Percentiles rank a stretch among this genome's conserved stretches.
These are phyloP conservation scores for Malus hybrid DNA, from an alignment of 331 rosid species.

Conservation along the genomic window DNA sequence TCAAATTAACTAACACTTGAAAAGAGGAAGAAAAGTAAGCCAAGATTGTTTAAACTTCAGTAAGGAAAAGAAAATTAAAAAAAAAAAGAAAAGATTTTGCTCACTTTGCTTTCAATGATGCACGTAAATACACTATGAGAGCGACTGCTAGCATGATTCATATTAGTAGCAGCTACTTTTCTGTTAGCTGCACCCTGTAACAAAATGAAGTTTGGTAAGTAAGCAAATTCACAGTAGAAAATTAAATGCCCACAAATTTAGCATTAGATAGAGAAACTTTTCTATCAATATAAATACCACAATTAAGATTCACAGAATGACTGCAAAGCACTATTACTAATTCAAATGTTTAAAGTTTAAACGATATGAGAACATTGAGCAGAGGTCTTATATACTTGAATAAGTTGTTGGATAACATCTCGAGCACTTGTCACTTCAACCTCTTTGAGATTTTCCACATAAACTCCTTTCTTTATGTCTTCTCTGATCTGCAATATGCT, in stretches of 20 bases:
- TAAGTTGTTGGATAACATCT: slow-evolving; percentile 86
- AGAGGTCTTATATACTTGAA: slow-evolving; percentile 49
- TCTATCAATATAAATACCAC: neutral
- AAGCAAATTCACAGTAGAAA: neutral
- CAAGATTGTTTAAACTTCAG: neutral
- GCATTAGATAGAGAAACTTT: neutral
- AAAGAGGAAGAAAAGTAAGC: neutral
- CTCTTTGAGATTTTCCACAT: slow-evolving; percentile 91
- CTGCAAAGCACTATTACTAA: neutral
- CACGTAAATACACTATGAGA: slow-evolving; percentile 99
- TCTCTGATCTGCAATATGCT: slow-evolving; percentile 65
- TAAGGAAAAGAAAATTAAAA: neutral
- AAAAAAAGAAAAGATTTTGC: neutral
- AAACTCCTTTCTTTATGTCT: slow-evolving; percentile 88
- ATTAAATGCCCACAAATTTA: neutral
- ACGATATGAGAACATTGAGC: neutral
- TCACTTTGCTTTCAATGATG: slow-evolving; percentile 88
- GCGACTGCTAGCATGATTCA: slow-evolving; percentile 97
- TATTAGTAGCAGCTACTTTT: slow-evolving; percentile 97
- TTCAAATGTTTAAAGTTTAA: slow-evolving; percentile 6
- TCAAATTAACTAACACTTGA: slow-evolving; percentile 2
- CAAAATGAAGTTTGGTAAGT: neutral
- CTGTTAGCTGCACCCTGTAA: slow-evolving; percentile 87
- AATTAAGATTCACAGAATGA: neutral
- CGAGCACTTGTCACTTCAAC: slow-evolving; percentile 83